Evolutionary conservation across 306 rosid species (phyloP).

Genomic region (Citrullus amarus): DNA sequence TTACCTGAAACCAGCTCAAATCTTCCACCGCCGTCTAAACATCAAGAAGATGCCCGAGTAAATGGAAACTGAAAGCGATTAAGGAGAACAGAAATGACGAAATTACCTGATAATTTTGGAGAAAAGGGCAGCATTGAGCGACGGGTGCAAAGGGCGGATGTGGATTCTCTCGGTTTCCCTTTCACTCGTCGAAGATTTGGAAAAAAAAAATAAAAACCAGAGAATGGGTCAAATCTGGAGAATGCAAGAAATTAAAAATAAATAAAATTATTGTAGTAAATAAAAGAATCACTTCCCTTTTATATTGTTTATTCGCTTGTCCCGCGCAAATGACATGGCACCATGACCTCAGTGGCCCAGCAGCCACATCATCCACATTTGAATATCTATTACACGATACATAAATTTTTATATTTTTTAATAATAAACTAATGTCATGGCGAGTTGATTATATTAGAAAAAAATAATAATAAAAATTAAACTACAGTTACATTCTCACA

Average conservation of each 20-base stretch:
- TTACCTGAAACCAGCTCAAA: neutral
- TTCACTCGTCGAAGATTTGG: neutral
- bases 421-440: no score
- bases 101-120: neutral
- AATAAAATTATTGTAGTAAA: neutral
- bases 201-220: neutral
- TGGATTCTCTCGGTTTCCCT: neutral
- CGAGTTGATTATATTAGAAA: no score
- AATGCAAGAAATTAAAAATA: neutral
- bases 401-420: no score
- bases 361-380: neutral
- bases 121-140: neutral
- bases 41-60: neutral
- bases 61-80: neutral
- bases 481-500: no score
- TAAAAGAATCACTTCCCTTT: neutral
- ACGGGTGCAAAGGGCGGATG: neutral
- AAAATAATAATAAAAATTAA: no score
- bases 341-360: neutral
- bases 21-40: neutral
- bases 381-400: neutral
- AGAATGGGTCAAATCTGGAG: neutral
- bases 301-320: neutral
- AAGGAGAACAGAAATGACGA: neutral
- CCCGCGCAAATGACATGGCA: conserved; percentile 8